Conservation (phyloP, 2,329 filamentous ascomycete species). For the Penicillium sumatraense region DNA sequence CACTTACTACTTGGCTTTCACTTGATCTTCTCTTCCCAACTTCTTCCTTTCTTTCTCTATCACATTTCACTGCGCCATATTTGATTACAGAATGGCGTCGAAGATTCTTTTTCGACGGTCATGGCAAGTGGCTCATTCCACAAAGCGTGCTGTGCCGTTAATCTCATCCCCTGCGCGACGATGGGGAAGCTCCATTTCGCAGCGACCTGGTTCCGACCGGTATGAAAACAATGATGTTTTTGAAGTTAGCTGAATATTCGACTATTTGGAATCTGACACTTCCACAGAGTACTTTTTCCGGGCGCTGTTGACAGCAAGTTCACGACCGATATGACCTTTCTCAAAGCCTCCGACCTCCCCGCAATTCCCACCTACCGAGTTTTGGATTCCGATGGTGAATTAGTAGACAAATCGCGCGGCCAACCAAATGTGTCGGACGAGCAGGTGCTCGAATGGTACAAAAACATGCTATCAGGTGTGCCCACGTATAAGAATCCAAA, state of each 20-base stretch:
- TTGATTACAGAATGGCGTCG: background rate
- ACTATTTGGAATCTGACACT: constrained; percentile 5
- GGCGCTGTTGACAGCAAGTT: constrained; percentile 96
- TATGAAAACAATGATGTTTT: constrained; percentile 38
- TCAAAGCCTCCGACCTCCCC: constrained; percentile 70
- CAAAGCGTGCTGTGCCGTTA: background rate
- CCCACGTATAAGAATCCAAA: background rate
- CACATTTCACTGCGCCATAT: background rate
- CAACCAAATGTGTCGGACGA: constrained; percentile 67
- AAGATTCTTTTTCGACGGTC: background rate
- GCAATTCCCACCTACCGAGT: constrained; percentile 90
- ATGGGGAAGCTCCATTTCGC: constrained; percentile 61
- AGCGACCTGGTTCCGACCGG: constrained; percentile 64
- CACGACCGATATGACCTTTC: constrained; percentile 77
- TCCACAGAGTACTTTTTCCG: constrained; percentile 70
- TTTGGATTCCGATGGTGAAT: constrained; percentile 82
- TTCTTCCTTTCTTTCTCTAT: background rate
- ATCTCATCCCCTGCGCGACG: constrained; percentile 33
- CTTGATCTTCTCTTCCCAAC: background rate
- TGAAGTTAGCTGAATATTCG: background rate
- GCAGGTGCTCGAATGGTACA: constrained; percentile 66
- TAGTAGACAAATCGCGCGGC: constrained; percentile 74
- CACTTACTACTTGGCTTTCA: background rate
- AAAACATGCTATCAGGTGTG: constrained; percentile 65
- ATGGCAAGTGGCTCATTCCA: background rate